phyloP scores from a whole-genome alignment of 2,329 filamentous ascomycete genomes.

The Cladorrhinum sp. region DNA sequence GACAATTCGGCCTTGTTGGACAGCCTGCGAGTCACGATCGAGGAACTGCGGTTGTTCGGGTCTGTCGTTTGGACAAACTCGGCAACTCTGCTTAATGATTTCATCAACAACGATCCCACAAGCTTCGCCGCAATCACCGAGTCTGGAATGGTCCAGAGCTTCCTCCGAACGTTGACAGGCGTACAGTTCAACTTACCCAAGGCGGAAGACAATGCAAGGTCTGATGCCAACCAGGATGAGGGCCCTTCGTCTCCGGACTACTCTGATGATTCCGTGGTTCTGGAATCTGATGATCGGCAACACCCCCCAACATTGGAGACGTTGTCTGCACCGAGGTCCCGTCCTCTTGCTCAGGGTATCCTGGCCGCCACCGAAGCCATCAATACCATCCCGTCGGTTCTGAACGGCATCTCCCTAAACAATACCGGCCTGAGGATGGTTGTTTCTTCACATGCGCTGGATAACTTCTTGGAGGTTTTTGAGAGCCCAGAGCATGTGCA shows the following conservation, averaged over 20 bases:
- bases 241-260: constrained; percentile 38
- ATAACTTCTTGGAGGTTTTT: constrained; percentile 93
- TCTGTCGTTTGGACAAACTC: constrained; percentile 95
- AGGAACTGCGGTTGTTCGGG: constrained; percentile 75
- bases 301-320: constrained; percentile 53
- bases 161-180: constrained; percentile 76
- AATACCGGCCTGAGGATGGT: constrained; percentile 84
- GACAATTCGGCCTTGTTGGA: constrained; percentile 83
- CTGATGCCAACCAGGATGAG: constrained; percentile 32
- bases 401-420: constrained; percentile 93
- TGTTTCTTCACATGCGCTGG: constrained; percentile 74
- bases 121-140: constrained; percentile 96
- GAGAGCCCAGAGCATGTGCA: constrained; percentile 87
- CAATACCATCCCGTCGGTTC: constrained; percentile 76
- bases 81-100: constrained; percentile 86
- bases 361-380: constrained; percentile 88
- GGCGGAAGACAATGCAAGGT: constrained; percentile 30
- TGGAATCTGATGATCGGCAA: constrained; percentile 41
- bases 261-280: constrained; percentile 38
- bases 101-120: constrained; percentile 98
- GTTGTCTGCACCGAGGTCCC: constrained; percentile 44
- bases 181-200: constrained; percentile 41
- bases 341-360: constrained; percentile 64
- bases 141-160: constrained; percentile 81
- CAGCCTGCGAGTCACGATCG: constrained; percentile 77